Base-by-base conservation (phyloP, 176 grass and related monocot species). In the Musa schizocarpa region DNA sequence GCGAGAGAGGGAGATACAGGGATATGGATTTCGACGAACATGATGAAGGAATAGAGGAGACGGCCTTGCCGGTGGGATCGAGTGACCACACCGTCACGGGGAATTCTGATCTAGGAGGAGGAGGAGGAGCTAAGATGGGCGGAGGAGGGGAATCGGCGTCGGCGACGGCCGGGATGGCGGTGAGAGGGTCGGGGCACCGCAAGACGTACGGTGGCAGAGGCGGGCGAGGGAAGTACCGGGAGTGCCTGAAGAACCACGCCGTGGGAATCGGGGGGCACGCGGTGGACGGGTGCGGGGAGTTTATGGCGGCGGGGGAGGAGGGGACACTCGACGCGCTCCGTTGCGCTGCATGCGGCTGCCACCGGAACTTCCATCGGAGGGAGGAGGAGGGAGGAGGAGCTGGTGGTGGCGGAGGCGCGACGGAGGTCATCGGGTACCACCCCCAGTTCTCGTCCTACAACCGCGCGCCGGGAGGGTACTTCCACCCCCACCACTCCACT, bases 181-280 rank as follows among this genome's bases (percentile, higher is more conserved):
- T 49, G 50, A 11, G 8, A 49, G 72, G 72, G 13, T 57, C 53
- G 13, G 52, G 72, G 8, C 53, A 74, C 9, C 72, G 72, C 9
- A 64, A 64, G 24, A 58, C 25, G 22, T 25, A 25, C 14, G 13
- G 72, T 17, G 24, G 53, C 13, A 54, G 53, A 3, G 25, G 23
- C 2, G 53, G 61, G 6, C 9, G 59, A 4, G 48, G 75, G 61
- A 65, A 43, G 75, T 77, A 77, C 49, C 21, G 58, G n/a, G 75
- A 77, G 75, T 77, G 75, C 62, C 21, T 77, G 9, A 77, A 65
- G 75, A 77, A 77, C 75, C 75, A 77, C 49, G 75, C 75, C 3
- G 55, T 77, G 49, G 61, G 75, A 1, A 66, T 77, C 43, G 75
- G 75, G 1, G 49, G 75, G 19, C 61, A 77, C 75, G 75, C 75